phyloP scores from a whole-genome alignment of 257 asterid genomes.

The Misopates orontium region DNA sequence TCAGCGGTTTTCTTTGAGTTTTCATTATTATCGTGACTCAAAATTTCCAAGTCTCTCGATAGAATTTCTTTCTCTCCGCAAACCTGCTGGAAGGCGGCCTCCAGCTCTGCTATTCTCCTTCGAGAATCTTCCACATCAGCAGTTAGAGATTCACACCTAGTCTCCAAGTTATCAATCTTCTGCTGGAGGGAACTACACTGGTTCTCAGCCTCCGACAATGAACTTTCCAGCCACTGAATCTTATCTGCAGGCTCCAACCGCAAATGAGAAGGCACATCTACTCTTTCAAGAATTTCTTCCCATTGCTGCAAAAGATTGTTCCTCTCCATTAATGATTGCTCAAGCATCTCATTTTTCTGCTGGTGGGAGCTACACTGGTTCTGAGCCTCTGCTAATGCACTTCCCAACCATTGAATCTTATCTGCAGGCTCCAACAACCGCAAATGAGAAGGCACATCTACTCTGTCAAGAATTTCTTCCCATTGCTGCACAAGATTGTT shows the following conservation, averaged over 20 bases:
- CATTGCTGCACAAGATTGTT: slow-evolving; percentile 85
- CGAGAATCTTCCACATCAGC: slow-evolving; percentile 66
- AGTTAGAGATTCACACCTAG: slow-evolving; percentile 50
- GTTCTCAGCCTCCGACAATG: slow-evolving; percentile 65
- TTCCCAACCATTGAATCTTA: slow-evolving; percentile 78
- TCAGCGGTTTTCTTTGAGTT: slow-evolving; percentile 41
- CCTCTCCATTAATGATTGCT: slow-evolving; percentile 90
- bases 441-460: slow-evolving; percentile 78
- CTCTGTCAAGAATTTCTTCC: slow-evolving; percentile 75
- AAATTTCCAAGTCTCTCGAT: slow-evolving; percentile 54
- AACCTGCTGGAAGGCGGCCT: slow-evolving; percentile 53
- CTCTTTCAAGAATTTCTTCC: slow-evolving; percentile 75
- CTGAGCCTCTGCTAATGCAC: slow-evolving; percentile 68
- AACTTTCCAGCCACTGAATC: slow-evolving; percentile 78
- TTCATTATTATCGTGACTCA: slow-evolving; percentile 50
- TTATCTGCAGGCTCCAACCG: slow-evolving; percentile 81
- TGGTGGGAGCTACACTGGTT: slow-evolving; percentile 65
- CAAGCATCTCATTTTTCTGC: slow-evolving; percentile 98
- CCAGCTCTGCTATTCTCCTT: slow-evolving; percentile 59
- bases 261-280: slow-evolving; percentile 78
- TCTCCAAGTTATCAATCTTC: slow-evolving; percentile 67
- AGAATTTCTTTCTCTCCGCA: slow-evolving; percentile 63
- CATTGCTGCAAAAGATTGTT: slow-evolving; percentile 85
- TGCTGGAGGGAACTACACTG: slow-evolving; percentile 70
- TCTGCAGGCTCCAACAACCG: slow-evolving; percentile 83